phyloP scores from a whole-genome alignment of 129 eudicot genomes.

The Gnaphalium uliginosum region DNA sequence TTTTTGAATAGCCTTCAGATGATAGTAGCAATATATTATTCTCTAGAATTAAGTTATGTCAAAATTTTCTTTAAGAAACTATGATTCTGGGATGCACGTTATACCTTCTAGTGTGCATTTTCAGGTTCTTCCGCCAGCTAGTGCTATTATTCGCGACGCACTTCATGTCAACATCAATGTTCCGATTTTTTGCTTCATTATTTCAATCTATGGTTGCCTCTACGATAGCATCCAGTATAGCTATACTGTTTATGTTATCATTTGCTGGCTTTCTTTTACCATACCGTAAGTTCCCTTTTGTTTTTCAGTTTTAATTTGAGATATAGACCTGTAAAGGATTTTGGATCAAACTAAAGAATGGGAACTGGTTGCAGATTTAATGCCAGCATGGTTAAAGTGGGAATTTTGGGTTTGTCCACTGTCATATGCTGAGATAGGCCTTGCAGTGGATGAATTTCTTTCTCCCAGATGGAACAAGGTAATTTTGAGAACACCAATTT shows the following conservation, averaged over 20 bases:
- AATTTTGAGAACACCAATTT: not conserved
- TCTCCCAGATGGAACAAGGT: conserved; percentile 73
- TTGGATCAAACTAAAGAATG: too few relatives aligned
- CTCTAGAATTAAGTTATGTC: too few relatives aligned
- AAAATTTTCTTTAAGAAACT: too few relatives aligned
- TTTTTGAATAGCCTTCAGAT: too few relatives aligned
- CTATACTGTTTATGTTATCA: conserved; percentile 40
- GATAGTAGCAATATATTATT: too few relatives aligned
- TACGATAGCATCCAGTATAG: conserved; percentile 46
- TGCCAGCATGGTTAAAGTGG: conserved; percentile 66
- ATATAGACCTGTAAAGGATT: not conserved
- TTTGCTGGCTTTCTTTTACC: conserved; percentile 75
- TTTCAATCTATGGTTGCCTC: conserved; percentile 54
- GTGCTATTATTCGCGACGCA: conserved; percentile 49
- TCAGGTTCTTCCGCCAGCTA: conserved; percentile 65
- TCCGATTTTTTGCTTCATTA: conserved; percentile 58
- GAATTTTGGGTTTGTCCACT: conserved; percentile 63
- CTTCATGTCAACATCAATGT: conserved; percentile 50
- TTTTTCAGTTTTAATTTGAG: not conserved
- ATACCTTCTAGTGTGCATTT: not conserved
- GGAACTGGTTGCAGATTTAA: conserved; percentile 22
- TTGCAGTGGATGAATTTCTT: conserved; percentile 54
- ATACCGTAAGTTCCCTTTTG: conserved; percentile 37
- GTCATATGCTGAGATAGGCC: conserved; percentile 60
- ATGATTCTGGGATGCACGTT: too few relatives aligned